A percentile compares a stretch with the other conserved stretches of the same genome.
phyloP scores from a whole-genome alignment of 2,329 filamentous ascomycete genomes.

The Pseudogymnoascus sp. region DNA sequence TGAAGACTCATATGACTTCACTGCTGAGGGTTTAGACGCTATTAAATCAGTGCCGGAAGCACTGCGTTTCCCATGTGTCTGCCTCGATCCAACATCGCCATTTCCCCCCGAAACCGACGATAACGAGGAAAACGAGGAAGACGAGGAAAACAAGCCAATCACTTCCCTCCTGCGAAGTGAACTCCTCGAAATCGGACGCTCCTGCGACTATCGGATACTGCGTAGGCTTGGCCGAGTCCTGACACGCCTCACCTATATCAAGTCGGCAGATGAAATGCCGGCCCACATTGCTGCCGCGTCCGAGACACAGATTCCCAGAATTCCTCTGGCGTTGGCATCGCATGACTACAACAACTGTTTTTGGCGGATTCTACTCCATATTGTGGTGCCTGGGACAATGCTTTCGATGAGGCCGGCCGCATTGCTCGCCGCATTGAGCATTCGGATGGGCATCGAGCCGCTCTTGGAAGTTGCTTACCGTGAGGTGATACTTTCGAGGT shows the following conservation, averaged over 20 bases:
- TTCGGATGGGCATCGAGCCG: not conserved
- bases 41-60: conserved; percentile 32
- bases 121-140: too few relatives aligned
- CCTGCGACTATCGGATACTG: conserved; percentile 40
- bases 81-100: conserved; percentile 39
- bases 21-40: conserved; percentile 34
- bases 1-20: conserved; percentile 42
- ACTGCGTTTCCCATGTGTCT: conserved; percentile 39
- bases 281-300: not conserved
- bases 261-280: not conserved
- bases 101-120: conserved; percentile 24
- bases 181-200: conserved; percentile 43
- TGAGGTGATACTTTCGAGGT: not conserved
- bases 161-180: conserved; percentile 37
- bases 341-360: not conserved
- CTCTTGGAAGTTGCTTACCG: not conserved
- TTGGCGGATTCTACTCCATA: not conserved
- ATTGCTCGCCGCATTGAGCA: not conserved
- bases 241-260: conserved; percentile 32
- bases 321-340: not conserved
- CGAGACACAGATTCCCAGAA: not conserved
- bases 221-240: conserved; percentile 39
- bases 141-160: conserved; percentile 23
- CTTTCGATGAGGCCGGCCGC: not conserved
- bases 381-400: not conserved